Evolutionary conservation across 225 moss, liverwort and hornwort species (phyloP), one percentile per base, ranked within the genome.

Genomic region (Straminergon stramineum): DNA sequence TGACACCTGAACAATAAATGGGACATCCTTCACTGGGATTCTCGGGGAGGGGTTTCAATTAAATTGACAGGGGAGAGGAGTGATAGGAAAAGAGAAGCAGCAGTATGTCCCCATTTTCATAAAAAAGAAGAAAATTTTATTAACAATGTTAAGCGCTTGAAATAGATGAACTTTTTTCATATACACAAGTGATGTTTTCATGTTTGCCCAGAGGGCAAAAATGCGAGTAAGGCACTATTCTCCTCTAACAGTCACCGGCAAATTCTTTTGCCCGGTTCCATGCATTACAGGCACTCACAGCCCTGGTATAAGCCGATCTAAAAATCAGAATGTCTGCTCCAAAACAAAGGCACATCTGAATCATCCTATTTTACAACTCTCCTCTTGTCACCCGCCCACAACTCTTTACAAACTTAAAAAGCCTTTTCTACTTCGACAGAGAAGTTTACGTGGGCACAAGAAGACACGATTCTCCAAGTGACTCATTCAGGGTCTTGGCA

Each of bases 381-480:
- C 65, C 3, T 73, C n/a, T 19, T n/a, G 35, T 56, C 85, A 55
- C 75, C 53, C 53, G 51, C 39, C 45, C 45, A 43, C 62, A 85
- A 56, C 83, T 86, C 86, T 11, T 24, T 51, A 11, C 51, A 28
- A 53, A 30, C 34, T 53, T 31, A 7, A 7, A 37, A 64, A 61
- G 5, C 12, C 30, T 62, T n/a, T 62, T n/a, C 1, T 9, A 41
- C 45, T 37, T 68, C 16, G 76, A 6, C 15, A 26, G 17, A 17
- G 8, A 27, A 51, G 26, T 73, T 73, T 91, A 95, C 20, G 94
- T 95, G 35, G 94, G 94, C 35, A 95, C 94, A 41, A 95, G 94
- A 61, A 85, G 83, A 83, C 45, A 85, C 28, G 75, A 11, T 26
- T 92, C 92, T 76, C 81, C 91, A 45, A 90, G 87, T 62, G 92